Evolutionary conservation across 2,329 filamentous ascomycete species (phyloP).

Genomic region (Neophaeococcomyces aloes): DNA sequence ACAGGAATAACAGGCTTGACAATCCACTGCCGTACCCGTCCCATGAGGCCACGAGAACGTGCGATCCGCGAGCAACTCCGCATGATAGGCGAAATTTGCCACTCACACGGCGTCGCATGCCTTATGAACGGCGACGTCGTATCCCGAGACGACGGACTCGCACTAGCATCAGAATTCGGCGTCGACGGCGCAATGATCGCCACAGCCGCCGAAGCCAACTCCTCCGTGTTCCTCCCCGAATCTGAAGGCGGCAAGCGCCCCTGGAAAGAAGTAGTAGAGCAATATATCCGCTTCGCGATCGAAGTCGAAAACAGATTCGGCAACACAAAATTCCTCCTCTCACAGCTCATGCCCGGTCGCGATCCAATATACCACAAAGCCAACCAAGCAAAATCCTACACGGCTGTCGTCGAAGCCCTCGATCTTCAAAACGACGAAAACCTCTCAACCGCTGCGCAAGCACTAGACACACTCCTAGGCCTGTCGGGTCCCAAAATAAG

Average conservation of each 20-base stretch:
- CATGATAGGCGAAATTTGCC: conserved; percentile 74
- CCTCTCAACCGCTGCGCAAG: conserved; percentile 52
- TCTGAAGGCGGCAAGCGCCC: conserved; percentile 58
- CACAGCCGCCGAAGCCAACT: conserved; percentile 79
- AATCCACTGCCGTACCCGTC: conserved; percentile 88
- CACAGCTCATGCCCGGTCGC: conserved; percentile 77
- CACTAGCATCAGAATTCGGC: conserved; percentile 66
- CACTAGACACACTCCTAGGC: conserved; percentile 54
- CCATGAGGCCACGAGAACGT: conserved; percentile 82
- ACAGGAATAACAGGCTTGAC: conserved; percentile 91
- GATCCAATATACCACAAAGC: conserved; percentile 52
- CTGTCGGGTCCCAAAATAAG: conserved; percentile 38
- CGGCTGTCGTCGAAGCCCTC: conserved; percentile 55
- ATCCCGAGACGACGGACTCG: conserved; percentile 58
- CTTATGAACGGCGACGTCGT: conserved; percentile 92
- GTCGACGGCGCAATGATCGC: conserved; percentile 97
- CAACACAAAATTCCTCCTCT: conserved; percentile 87
- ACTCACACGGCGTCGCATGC: conserved; percentile 76
- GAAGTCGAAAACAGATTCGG: conserved; percentile 75
- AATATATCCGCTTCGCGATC: conserved; percentile 63
- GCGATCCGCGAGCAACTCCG: conserved; percentile 76
- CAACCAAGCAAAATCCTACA: conserved; percentile 59
- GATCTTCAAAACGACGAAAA: conserved; percentile 43
- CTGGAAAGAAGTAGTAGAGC: conserved; percentile 67
- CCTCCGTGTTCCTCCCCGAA: conserved; percentile 67